Percentiles rank a stretch among this genome's conserved stretches.
Conservation (phyloP, 1,284 basidiomycete species). For the Paramarasmius palmivorus region DNA sequence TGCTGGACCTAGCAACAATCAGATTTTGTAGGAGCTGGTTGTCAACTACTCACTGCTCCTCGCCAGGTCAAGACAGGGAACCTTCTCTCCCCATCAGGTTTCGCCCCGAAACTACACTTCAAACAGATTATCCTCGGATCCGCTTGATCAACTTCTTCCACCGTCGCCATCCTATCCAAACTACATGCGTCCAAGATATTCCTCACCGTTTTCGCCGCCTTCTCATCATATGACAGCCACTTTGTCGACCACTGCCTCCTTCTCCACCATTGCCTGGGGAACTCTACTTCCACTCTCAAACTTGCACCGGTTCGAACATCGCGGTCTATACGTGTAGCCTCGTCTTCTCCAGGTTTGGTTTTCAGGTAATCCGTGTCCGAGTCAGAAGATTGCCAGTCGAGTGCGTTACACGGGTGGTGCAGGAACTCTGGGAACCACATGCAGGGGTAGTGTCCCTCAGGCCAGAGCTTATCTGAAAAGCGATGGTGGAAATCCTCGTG, state of each 20-base stretch:
- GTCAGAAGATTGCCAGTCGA: slow-evolving; percentile 6
- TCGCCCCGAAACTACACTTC: slow-evolving; percentile 32
- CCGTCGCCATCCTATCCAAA: slow-evolving; percentile 23
- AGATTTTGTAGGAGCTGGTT: background rate
- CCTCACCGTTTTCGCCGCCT: slow-evolving; percentile 28
- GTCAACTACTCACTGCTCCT: slow-evolving; percentile 26
- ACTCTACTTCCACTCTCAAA: slow-evolving; percentile 8
- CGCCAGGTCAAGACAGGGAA: slow-evolving; percentile 32
- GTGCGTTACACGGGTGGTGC: slow-evolving; percentile 31
- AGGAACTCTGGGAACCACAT: slow-evolving; percentile 29
- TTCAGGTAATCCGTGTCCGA: background rate
- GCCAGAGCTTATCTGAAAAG: slow-evolving; percentile 2
- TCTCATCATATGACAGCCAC: slow-evolving; percentile 26
- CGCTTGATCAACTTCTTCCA: slow-evolving; percentile 25
- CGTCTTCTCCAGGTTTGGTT: background rate
- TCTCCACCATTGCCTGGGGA: slow-evolving; percentile 2
- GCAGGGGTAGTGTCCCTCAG: slow-evolving; percentile 15
- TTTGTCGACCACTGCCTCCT: slow-evolving; percentile 23
- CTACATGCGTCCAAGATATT: slow-evolving; percentile 29
- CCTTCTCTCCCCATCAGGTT: slow-evolving; percentile 32
- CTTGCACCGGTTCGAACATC: background rate
- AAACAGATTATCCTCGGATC: slow-evolving; percentile 36
- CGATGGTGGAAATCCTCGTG: slow-evolving; percentile 2
- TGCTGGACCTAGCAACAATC: slow-evolving; percentile 28
- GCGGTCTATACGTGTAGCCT: background rate